A percentile compares a stretch with the other conserved stretches of the same genome.
Conservation (phyloP, 2,329 filamentous ascomycete genomes). For the Ascochyta clinopodiicola region DNA sequence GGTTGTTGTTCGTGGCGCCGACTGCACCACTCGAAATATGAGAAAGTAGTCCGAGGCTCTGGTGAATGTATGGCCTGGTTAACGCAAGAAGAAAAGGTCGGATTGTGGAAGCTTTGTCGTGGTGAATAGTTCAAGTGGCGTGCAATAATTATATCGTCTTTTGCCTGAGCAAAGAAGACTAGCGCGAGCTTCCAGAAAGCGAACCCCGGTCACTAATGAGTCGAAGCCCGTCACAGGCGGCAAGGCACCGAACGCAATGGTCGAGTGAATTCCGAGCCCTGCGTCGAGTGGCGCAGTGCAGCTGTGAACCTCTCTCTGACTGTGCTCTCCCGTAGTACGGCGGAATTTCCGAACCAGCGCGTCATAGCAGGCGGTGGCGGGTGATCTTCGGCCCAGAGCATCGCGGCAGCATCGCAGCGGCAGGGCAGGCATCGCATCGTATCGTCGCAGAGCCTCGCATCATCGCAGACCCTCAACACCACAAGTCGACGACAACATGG, state of each 20-base stretch:
- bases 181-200: conserved; percentile 11
- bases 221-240: conserved; percentile 17
- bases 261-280: conserved; percentile 4
- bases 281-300: conserved; percentile 18
- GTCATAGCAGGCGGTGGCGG: conserved; percentile 31
- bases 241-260: conserved; percentile 12
- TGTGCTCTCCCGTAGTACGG: conserved; percentile 11
- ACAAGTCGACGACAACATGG: conserved; percentile 40
- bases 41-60: conserved; percentile 30
- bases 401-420: conserved; percentile 4
- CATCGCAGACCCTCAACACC: conserved; percentile 20
- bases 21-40: neutral
- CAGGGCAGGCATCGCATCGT: neutral
- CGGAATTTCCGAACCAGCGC: conserved; percentile 29
- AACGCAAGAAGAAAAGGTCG: conserved; percentile 29
- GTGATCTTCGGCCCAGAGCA: conserved; percentile 5
- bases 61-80: conserved; percentile 38
- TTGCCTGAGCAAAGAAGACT: conserved; percentile 5
- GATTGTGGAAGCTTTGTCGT: conserved; percentile 10
- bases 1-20: neutral
- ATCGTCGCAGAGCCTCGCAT: conserved; percentile 18
- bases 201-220: conserved; percentile 16
- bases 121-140: conserved; percentile 24
- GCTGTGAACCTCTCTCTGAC: conserved; percentile 7
- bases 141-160: conserved; percentile 17